Base-by-base conservation (phyloP, 768 basidiomycete species). In the Kwoniella shandongensis region DNA sequence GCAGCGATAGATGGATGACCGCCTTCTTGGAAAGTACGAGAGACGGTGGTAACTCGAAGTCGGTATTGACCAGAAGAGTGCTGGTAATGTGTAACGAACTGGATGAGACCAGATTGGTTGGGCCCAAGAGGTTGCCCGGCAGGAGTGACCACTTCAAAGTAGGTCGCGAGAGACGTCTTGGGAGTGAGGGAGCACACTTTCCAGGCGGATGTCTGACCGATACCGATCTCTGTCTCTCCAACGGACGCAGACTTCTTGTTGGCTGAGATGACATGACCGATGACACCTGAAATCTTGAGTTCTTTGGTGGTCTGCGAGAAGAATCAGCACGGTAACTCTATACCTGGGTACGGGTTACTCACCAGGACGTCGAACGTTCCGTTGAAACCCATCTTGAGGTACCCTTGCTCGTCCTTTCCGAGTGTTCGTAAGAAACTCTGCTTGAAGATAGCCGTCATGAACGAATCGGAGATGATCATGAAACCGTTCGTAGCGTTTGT, bases 51-150 rank as follows among this genome's bases (percentile, higher is more conserved):
- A n/a, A 99, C 96, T 0, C 96, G 89, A 35, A 99, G 78, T 20
- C 93, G 86, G 79, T 86, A 88, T 72, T 93, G 88, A n/a, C 92
- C 96, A 13, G 89, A 90, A 7, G 94, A 83, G 76, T 98, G 94
- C 75, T 98, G 96, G 73, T 97, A 99, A 74, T 98, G 93, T 15
- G 96, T 98, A 54, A 98, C 89, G 69, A 98, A 98, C 76, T 98
- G 96, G 59, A 99, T 90, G 56, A 97, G 84, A 46, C 96, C 96
- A 7, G 91, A 88, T 32, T 78, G 74, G 54, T 89, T 89, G 5
- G 86, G 89, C 65, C 86, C 86, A 23, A 96, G 81, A 1, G 92
- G 87, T 72, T 97, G 91, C 1, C 93, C 94, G 17, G 93, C 92
- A 22, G 92, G 93, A 1, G 93, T 93, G 60, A 97, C 96, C 26